Conservation (phyloP, 306 rosid genomes). For the Prunus kanzakura region DNA sequence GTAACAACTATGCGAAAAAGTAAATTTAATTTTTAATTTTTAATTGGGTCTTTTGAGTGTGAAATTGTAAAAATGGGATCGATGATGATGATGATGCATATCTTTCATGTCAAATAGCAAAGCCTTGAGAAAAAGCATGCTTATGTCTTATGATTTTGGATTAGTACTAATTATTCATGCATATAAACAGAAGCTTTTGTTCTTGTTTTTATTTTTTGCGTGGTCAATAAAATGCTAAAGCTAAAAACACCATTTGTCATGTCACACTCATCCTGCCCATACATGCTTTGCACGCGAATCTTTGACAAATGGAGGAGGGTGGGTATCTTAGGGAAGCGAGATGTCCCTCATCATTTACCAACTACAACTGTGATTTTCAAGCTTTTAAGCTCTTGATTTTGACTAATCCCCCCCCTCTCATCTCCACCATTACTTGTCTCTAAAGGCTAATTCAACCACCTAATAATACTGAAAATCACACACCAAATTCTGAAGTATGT, state of each 20-base stretch:
- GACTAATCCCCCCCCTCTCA: slow-evolving; percentile 22
- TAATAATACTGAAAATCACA: not conserved
- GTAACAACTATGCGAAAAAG: not conserved
- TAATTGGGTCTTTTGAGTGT: slow-evolving; percentile 11
- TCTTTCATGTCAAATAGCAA: slow-evolving; percentile 24
- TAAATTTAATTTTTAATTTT: not conserved
- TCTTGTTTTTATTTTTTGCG: slow-evolving; percentile 13
- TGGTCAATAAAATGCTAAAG: slow-evolving; percentile 41
- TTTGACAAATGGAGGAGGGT: slow-evolving; percentile 45
- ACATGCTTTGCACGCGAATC: slow-evolving; percentile 55
- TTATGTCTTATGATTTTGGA: slow-evolving; percentile 35
- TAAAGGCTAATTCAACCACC: slow-evolving; percentile 1
- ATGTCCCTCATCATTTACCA: slow-evolving; percentile 33
- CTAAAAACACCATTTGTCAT: slow-evolving; percentile 36
- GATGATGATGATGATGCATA: slow-evolving; percentile 29
- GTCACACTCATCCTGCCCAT: slow-evolving; percentile 48
- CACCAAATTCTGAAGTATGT: not conserved
- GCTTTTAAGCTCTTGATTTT: slow-evolving; percentile 24
- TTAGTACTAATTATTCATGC: slow-evolving; percentile 31
- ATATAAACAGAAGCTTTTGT: slow-evolving; percentile 28
- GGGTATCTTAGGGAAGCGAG: slow-evolving; percentile 31
- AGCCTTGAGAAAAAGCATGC: slow-evolving; percentile 27
- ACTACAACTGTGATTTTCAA: slow-evolving; percentile 28
- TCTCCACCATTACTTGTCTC: slow-evolving; percentile 7
- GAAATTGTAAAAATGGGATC: slow-evolving; percentile 16